Conservation (phyloP, 2,329 filamentous ascomycete genomes). For the Elsinoe australis region DNA sequence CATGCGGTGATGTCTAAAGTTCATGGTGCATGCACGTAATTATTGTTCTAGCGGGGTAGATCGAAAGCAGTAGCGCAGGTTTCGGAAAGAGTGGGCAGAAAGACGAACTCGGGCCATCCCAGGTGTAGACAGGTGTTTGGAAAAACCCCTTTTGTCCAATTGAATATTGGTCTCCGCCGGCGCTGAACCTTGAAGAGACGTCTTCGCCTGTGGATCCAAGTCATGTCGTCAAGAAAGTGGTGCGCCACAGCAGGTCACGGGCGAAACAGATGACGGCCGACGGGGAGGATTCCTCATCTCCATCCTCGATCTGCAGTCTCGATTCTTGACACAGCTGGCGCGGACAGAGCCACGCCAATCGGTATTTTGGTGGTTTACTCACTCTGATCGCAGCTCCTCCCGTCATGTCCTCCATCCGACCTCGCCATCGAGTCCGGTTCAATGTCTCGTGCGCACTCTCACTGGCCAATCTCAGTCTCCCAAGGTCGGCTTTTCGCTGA, state of each 20-base stretch:
- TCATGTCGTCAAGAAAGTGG: not conserved
- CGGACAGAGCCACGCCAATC: constrained; percentile 6
- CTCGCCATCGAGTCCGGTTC: constrained; percentile 5
- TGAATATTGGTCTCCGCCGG: too few relatives aligned
- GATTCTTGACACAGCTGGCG: not conserved
- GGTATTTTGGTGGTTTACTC: constrained; percentile 1
- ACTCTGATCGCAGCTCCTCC: constrained; percentile 1
- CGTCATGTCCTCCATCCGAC: constrained; percentile 4
- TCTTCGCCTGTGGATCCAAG: not conserved
- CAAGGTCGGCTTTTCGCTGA: not conserved
- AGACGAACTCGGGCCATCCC: too few relatives aligned
- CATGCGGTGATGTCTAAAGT: too few relatives aligned
- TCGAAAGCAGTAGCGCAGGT: too few relatives aligned
- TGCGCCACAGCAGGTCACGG: not conserved
- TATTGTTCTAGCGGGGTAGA: too few relatives aligned
- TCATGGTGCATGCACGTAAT: too few relatives aligned
- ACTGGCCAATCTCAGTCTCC: constrained; percentile 5
- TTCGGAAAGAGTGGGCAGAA: too few relatives aligned
- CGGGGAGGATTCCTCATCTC: not conserved
- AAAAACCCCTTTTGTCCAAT: too few relatives aligned
- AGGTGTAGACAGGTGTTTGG: too few relatives aligned
- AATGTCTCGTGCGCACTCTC: constrained; percentile 1
- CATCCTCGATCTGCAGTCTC: constrained; percentile 13
- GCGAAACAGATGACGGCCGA: constrained; percentile 1
- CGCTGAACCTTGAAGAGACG: too few relatives aligned